phyloP scores from a whole-genome alignment of 768 basidiomycete genomes.

The Panellus pusillus region DNA sequence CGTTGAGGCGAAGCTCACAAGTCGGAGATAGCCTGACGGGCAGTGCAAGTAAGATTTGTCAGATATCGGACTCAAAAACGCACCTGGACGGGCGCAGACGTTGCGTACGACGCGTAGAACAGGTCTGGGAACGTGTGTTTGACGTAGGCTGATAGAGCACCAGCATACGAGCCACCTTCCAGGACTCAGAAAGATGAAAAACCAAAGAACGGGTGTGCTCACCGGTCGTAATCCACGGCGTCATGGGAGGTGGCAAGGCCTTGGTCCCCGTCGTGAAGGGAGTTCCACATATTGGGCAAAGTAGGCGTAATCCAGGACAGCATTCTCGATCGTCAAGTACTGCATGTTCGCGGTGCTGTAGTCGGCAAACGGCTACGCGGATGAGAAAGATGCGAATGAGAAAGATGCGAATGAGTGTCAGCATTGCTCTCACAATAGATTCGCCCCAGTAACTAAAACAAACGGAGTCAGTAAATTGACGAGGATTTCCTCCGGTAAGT shows the following conservation, averaged over 20 bases:
- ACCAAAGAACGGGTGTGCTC: no score
- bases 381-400: no score
- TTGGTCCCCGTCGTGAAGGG: slow-evolving; percentile 42
- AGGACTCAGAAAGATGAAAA: slow-evolving; percentile 26
- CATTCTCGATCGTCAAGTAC: slow-evolving; percentile 49
- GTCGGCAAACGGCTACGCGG: slow-evolving; percentile 12
- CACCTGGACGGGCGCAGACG: slow-evolving; percentile 11
- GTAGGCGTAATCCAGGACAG: slow-evolving; percentile 50
- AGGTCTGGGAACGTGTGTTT: slow-evolving; percentile 12
- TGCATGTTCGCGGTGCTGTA: slow-evolving; percentile 30
- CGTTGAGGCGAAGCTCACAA: neutral
- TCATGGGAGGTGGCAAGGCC: slow-evolving; percentile 14
- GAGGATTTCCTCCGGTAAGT: neutral
- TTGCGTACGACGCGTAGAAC: slow-evolving; percentile 14
- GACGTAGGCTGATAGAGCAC: slow-evolving; percentile 3
- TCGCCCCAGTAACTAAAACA: slow-evolving; percentile 16
- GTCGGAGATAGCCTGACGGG: slow-evolving; percentile 11
- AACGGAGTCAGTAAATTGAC: neutral
- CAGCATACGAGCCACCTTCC: slow-evolving; percentile 16
- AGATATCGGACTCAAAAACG: neutral
- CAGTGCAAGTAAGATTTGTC: neutral
- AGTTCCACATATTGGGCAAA: slow-evolving; percentile 49
- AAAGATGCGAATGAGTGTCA: neutral
- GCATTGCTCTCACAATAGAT: slow-evolving; percentile 5
- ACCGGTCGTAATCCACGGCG: slow-evolving; percentile 24